Conservation (phyloP, 148 eudicot genomes). For the Camellia lanceoleosa region DNA sequence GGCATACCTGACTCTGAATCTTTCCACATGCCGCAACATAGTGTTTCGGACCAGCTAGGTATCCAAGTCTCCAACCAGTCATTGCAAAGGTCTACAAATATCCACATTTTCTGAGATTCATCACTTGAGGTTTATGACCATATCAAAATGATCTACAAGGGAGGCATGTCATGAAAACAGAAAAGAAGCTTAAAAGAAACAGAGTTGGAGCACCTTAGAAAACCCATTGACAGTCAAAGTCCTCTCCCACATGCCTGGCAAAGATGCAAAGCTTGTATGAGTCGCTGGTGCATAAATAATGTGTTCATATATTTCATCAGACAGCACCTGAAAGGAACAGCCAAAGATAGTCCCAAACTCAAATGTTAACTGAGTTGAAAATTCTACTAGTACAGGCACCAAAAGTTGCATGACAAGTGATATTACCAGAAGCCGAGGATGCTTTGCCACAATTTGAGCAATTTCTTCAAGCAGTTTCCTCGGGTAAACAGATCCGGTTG, state of each 20-base stretch:
- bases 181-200: background rate
- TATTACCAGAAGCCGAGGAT: slow-evolving; percentile 85
- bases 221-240: slow-evolving; percentile 95
- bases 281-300: slow-evolving; percentile 89
- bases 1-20: slow-evolving; percentile 91
- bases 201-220: slow-evolving; percentile 64
- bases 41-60: slow-evolving; percentile 92
- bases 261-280: slow-evolving; percentile 97
- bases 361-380: background rate
- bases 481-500: slow-evolving; percentile 91
- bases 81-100: slow-evolving; percentile 79
- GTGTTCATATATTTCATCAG: slow-evolving; percentile 96
- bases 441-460: slow-evolving; percentile 70
- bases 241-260: slow-evolving; percentile 99
- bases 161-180: background rate
- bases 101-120: background rate
- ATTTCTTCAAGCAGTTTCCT: slow-evolving; percentile 73
- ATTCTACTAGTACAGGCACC: background rate
- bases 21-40: slow-evolving; percentile 86
- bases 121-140: background rate
- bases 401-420: background rate
- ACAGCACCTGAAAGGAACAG: slow-evolving; percentile 57
- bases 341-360: slow-evolving; percentile 4
- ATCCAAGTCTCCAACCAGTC: slow-evolving; percentile 99
- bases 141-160: background rate